A percentile compares a stretch with the other conserved stretches of the same genome.
Evolutionary conservation across 352 stramenopile genomes (phyloP).

Genomic region (Phytophthora capsici): DNA sequence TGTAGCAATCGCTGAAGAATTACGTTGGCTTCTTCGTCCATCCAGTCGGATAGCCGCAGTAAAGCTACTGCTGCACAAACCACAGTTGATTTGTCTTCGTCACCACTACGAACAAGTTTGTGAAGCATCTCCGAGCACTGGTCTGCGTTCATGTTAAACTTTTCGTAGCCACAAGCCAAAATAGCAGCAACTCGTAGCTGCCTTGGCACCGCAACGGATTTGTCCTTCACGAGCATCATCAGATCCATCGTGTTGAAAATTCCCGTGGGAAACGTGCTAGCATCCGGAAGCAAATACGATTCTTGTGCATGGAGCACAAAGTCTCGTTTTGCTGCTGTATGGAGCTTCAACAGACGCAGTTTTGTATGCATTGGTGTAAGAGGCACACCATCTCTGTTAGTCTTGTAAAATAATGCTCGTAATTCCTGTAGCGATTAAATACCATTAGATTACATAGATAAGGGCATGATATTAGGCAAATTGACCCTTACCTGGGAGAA

Average conservation of each 20-base stretch:
- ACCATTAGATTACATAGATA: not conserved
- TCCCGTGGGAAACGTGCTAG: constrained; percentile 53
- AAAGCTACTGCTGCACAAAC: constrained; percentile 81
- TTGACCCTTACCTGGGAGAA: constrained; percentile 78
- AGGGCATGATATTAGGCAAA: not conserved
- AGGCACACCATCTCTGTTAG: constrained; percentile 42
- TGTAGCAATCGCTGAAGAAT: constrained; percentile 82
- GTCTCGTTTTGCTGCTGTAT: constrained; percentile 72
- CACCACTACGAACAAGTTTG: constrained; percentile 56
- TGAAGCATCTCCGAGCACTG: constrained; percentile 71
- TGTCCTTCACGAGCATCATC: constrained; percentile 85
- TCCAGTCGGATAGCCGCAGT: constrained; percentile 81
- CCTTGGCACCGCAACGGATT: constrained; percentile 55
- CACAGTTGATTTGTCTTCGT: constrained; percentile 73
- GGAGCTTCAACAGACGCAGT: constrained; percentile 71
- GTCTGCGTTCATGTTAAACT: constrained; percentile 61
- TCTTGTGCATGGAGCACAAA: constrained; percentile 72
- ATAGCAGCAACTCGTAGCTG: constrained; percentile 79
- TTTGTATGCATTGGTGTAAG: constrained; percentile 77
- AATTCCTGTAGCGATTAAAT: constrained; percentile 54
- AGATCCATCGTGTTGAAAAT: constrained; percentile 87
- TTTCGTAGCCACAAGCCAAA: constrained; percentile 80
- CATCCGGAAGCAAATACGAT: constrained; percentile 66
- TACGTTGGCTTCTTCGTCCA: constrained; percentile 85
- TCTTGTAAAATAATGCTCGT: constrained; percentile 77